Evolutionary conservation across 176 grass and related monocot species (phyloP).

Genomic region (Raddia distichophylla): DNA sequence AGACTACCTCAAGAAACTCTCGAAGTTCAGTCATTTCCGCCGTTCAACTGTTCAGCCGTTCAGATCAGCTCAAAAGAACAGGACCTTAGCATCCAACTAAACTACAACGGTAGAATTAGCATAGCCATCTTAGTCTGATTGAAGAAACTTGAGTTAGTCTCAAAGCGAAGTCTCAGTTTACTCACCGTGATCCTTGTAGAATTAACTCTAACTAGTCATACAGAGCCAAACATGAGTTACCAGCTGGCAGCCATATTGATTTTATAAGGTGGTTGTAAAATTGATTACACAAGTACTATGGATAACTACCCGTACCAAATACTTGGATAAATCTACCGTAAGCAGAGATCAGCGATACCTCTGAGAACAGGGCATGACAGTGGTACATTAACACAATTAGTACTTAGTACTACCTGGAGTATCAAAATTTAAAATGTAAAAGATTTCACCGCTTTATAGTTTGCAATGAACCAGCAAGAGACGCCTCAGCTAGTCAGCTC

Average conservation of each 20-base stretch:
- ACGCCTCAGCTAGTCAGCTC: neutral
- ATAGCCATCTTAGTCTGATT: neutral
- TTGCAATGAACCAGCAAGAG: neutral
- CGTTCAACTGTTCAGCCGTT: too few relatives aligned
- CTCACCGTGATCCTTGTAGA: neutral
- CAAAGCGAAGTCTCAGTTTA: neutral
- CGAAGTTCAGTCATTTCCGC: too few relatives aligned
- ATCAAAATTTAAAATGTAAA: neutral
- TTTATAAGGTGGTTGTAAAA: slow-evolving; percentile 20
- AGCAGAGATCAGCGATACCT: neutral
- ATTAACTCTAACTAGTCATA: neutral
- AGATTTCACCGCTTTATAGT: neutral
- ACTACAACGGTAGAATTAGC: neutral
- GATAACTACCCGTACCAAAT: neutral
- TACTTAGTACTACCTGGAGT: neutral
- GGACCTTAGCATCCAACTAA: neutral
- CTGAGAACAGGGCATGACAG: neutral
- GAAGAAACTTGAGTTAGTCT: neutral
- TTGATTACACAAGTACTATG: neutral
- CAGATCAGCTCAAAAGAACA: too few relatives aligned
- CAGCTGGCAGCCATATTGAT: neutral
- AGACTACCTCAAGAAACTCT: too few relatives aligned
- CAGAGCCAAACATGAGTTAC: slow-evolving; percentile 1
- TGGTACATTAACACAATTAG: neutral
- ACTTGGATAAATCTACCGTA: neutral